Percentiles rank a stretch among this genome's conserved stretches.
These are phyloP conservation scores for Podospora sp. DNA, from an alignment of 495 filamentous ascomycete species.

Conservation along the genomic window DNA sequence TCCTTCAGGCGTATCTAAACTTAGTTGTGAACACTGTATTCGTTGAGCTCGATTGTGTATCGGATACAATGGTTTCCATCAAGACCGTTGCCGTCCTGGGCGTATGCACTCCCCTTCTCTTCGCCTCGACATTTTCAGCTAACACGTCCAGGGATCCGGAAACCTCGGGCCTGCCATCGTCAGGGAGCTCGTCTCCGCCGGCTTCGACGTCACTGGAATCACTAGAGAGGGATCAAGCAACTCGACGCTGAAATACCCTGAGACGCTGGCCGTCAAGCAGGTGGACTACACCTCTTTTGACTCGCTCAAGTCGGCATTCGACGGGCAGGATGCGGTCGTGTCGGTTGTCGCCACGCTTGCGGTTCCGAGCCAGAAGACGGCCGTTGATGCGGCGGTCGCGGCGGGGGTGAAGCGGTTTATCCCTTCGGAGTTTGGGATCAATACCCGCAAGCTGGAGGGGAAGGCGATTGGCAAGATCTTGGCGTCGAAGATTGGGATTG, in stretches of 20 bases:
- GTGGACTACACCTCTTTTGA: conserved; percentile 61
- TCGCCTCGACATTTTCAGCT: neutral
- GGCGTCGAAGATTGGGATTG: conserved; percentile 49
- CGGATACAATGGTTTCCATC: neutral
- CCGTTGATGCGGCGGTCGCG: conserved; percentile 63
- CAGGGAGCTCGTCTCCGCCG: conserved; percentile 53
- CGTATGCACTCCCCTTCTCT: neutral
- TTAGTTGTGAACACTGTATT: too few relatives aligned
- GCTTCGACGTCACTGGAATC: conserved; percentile 62
- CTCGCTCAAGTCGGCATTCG: conserved; percentile 52
- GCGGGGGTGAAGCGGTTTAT: conserved; percentile 65
- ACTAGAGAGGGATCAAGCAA: conserved; percentile 48
- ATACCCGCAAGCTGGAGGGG: conserved; percentile 41
- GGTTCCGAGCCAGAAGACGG: conserved; percentile 44
- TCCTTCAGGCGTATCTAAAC: neutral
- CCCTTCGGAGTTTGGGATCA: conserved; percentile 65
- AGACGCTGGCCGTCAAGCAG: conserved; percentile 41
- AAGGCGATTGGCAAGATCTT: conserved; percentile 48
- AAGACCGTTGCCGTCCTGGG: conserved; percentile 1
- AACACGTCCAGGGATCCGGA: conserved; percentile 41
- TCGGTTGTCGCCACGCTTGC: conserved; percentile 47
- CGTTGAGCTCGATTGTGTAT: too few relatives aligned
- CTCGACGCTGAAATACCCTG: conserved; percentile 34
- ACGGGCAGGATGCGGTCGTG: conserved; percentile 60
- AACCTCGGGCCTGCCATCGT: conserved; percentile 62